Base-by-base conservation (phyloP, 208 protist genomes). In the Leptomonas pyrrhocoris region DNA sequence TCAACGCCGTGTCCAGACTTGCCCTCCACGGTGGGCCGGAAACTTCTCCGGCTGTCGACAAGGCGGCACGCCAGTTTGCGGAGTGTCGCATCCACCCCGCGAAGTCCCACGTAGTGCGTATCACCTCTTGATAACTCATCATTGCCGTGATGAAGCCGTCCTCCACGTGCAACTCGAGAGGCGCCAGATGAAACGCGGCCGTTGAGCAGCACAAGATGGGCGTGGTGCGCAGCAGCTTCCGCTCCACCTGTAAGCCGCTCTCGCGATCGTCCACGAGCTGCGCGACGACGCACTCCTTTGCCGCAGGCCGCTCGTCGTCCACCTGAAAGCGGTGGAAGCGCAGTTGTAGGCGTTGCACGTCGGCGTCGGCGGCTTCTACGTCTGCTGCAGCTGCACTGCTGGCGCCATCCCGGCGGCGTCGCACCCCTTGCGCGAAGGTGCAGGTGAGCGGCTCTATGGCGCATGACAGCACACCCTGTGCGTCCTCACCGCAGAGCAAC, bases 81-180 rank as follows among this genome's bases (percentile, higher is more conserved):
- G 34, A 9, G 3, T 38, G 3, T 9, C 7, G 31, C 42, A 34
- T 31, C 30, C 63, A 21, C 49, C 57, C 18, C 38, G 54, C n/a
- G 0, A 57, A 34, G 5, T 28, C 12, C 80, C 80, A 86, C 23
- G 67, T 73, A 13, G 8, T 42, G 40, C 50, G 54, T 67, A 94
- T 43, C 16, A 46, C n/a, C 12, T 85, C 73, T 12, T 53, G 38
- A 53, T 84, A 89, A 28, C 63, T 45, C 64, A 92, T 76, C 31
- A 77, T 65, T 8, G 77, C 80, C 56, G 77, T 85, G 38, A 94
- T 54, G 74, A 90, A 90, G 54, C 79, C 77, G 64, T 94, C 89
- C 69, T 92, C 89, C 15, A 94, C 25, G 74, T 94, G 89, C 27
- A 92, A 42, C 49, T 92, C 85, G 25, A 90, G 21, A 9, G 89